Percentiles rank a stretch among this genome's conserved stretches.
phyloP scores from a whole-genome alignment of 78 protist species.

The Dictyostelium intermedium region DNA sequence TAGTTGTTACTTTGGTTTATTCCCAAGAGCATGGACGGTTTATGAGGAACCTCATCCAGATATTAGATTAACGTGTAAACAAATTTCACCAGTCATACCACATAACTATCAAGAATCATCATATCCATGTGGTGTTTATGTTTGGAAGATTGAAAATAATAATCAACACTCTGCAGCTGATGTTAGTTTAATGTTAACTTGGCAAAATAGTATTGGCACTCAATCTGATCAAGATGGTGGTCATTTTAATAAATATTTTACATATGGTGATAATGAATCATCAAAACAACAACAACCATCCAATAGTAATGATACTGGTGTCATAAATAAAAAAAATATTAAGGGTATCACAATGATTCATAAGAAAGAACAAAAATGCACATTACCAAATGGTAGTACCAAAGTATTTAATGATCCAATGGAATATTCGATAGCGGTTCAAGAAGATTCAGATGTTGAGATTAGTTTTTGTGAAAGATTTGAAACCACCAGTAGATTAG shows the following conservation, averaged over 20 bases:
- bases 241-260: conserved; percentile 42
- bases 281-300: not conserved
- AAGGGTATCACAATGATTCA: conserved; percentile 46
- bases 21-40: conserved; percentile 82
- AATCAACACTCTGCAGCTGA: not conserved
- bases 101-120: conserved; percentile 75
- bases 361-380: not conserved
- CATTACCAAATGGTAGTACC: not conserved
- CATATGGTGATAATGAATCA: not conserved
- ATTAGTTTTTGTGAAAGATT: conserved; percentile 21
- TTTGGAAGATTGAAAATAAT: conserved; percentile 76
- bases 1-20: conserved; percentile 59
- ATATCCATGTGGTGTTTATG: conserved; percentile 77
- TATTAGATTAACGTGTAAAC: conserved; percentile 68
- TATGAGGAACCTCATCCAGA: conserved; percentile 84
- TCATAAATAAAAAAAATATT: not conserved
- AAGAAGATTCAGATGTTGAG: conserved; percentile 20
- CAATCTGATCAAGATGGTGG: conserved; percentile 50
- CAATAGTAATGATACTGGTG: too few species aligned
- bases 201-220: conserved; percentile 74
- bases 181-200: conserved; percentile 75
- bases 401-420: conserved; percentile 19
- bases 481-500: conserved; percentile 68
- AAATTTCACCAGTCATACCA: conserved; percentile 78
- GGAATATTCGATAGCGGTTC: conserved; percentile 51